Percentiles rank a stretch among this genome's conserved stretches.
phyloP scores from a whole-genome alignment of 805 yeast species.

The Saccharomycopsis fibuligera region DNA sequence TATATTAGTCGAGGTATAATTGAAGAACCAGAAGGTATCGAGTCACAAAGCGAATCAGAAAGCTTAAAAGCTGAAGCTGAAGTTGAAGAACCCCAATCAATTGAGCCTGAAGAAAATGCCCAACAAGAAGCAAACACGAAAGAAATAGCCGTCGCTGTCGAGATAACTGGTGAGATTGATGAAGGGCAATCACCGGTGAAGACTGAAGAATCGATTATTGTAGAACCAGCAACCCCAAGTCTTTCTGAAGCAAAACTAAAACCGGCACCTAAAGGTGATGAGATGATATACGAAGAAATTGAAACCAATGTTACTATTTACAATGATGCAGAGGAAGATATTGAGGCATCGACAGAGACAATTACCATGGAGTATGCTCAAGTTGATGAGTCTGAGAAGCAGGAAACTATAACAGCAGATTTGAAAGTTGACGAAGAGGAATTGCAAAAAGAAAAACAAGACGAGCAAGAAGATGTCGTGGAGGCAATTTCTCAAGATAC shows the following conservation, averaged over 20 bases:
- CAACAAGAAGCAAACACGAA: too few relatives aligned
- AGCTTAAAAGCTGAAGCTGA: not conserved
- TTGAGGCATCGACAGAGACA: too few relatives aligned
- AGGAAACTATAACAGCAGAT: too few relatives aligned
- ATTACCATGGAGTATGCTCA: too few relatives aligned
- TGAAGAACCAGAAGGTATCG: too few relatives aligned
- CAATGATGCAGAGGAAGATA: too few relatives aligned
- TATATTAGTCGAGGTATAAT: too few relatives aligned
- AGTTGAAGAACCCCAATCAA: not conserved
- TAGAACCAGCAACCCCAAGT: not conserved
- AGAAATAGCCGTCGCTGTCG: too few relatives aligned
- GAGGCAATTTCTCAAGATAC: not conserved
- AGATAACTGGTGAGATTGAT: too few relatives aligned
- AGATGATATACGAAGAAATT: not conserved
- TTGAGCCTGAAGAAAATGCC: not conserved
- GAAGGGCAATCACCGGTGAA: not conserved
- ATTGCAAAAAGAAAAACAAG: slow-evolving; percentile 4
- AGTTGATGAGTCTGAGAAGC: not conserved
- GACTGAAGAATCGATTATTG: not conserved
- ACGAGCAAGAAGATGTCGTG: slow-evolving; percentile 4
- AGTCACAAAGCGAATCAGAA: too few relatives aligned
- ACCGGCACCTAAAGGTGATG: not conserved
- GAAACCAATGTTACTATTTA: too few relatives aligned
- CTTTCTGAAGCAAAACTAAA: not conserved
- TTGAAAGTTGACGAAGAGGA: slow-evolving; percentile 3